Evolutionary conservation across 352 stramenopile genomes (phyloP), one percentile per base, ranked within the genome.

Genomic region (Globisporangium cederbergense): DNA sequence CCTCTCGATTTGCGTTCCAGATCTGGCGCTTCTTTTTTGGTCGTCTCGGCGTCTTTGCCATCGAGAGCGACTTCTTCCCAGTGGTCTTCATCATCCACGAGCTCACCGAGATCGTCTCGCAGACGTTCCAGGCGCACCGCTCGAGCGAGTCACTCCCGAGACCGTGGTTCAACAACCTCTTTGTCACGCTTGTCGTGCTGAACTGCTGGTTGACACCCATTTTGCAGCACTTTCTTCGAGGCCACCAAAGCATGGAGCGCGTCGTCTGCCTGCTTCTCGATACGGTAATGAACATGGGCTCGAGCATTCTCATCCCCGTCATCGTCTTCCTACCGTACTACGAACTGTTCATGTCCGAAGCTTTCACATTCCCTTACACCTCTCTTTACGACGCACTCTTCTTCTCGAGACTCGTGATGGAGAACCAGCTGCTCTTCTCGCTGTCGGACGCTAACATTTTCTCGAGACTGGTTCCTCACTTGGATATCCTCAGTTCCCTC

Each of bases 401-500:
- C 62, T 75, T 67, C 43, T 38, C 50, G 1, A 58, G 61, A 25
- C 56, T 73, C 40, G 62, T 67, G 5, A 67, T 70, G 49, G 68
- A 78, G 40, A 67, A 58, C 40, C 67, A 66, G n/a, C 55, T 66
- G 14, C 43, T 78, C 14, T 71, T 75, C 34, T 60, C 54, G 20
- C 22, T 60, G 0, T 49, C 60, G 8, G 36, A 11, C 3, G 53
- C 45, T 20, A 58, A 77, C 20, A n/a, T 64, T 3, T 16, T 70
- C 14, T 70, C 60, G 25, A 75, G 62, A 54, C 49, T 75, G 10
- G 30, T 77, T 1, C 67, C 58, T 5, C 71, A 73, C 45, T 3
- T 74, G 6, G 66, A 57, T 32, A 73, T 77, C 22, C 71, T 64
- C 62, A 45, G 20, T 9, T 65, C 53, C n/a, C 45, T 71, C 18